These are phyloP conservation scores for Pyrenochaeta sp. DNA, from an alignment of 2,329 filamentous ascomycete genomes.

Conservation along the genomic window DNA sequence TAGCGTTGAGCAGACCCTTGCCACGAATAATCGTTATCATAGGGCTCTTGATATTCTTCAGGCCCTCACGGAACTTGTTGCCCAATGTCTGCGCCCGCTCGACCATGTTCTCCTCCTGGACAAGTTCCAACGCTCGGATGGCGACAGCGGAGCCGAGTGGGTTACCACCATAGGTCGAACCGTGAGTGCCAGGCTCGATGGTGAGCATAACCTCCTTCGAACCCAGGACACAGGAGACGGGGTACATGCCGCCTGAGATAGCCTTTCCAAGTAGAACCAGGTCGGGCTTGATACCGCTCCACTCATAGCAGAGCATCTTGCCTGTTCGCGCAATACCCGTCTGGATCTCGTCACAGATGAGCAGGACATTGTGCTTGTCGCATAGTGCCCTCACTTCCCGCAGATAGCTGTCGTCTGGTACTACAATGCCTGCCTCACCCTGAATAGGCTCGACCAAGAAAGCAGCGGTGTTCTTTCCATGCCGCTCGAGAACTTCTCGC, in stretches of 20 bases:
- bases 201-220: constrained; percentile 94
- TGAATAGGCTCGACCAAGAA: constrained; percentile 98
- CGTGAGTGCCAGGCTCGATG: constrained; percentile 94
- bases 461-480: constrained; percentile 86
- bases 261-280: constrained; percentile 95
- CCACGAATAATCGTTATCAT: constrained; percentile 85
- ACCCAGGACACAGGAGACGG: constrained; percentile 91
- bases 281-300: constrained; percentile 94
- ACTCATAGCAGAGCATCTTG: constrained; percentile 91
- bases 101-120: constrained; percentile 89
- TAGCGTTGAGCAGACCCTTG: constrained; percentile 93
- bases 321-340: constrained; percentile 96
- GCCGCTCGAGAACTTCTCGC: constrained; percentile 77
- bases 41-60: constrained; percentile 78
- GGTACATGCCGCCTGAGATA: constrained; percentile 98
- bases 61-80: constrained; percentile 80
- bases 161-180: constrained; percentile 98
- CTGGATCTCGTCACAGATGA: constrained; percentile 99
- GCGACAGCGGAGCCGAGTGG: constrained; percentile 94
- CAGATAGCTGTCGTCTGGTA: constrained; percentile 90
- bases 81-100: constrained; percentile 83
- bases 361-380: constrained; percentile 91
- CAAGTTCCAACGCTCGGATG: constrained; percentile 91
- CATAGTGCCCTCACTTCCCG: constrained; percentile 81
- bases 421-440: constrained; percentile 95